Conservation (phyloP, 1,284 basidiomycete genomes). For the Cutaneotrichosporon sp. region DNA sequence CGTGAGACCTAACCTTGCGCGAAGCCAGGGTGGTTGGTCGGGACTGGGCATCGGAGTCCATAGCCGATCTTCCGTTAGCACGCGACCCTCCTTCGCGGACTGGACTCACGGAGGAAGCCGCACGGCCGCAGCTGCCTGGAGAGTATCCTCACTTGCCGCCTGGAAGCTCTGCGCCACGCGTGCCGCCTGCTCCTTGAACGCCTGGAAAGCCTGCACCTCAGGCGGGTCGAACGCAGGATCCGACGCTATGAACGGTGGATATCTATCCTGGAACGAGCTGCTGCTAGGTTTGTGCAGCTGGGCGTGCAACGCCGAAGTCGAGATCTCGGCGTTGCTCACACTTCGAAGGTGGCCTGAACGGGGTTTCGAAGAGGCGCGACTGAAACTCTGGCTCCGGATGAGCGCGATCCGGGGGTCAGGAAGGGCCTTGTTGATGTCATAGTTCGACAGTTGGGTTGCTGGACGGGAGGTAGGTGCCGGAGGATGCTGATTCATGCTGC, state of each 20-base stretch:
- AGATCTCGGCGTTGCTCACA: background rate
- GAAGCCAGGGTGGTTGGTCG: background rate
- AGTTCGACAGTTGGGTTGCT: conserved; percentile 2
- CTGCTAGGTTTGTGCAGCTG: background rate
- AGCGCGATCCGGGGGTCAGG: conserved; percentile 16
- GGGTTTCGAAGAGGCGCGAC: background rate
- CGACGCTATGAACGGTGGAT: conserved; percentile 23
- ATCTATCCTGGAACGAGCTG: conserved; percentile 26
- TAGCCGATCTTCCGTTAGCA: background rate
- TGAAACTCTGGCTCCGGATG: background rate
- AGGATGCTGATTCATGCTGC: too few relatives aligned
- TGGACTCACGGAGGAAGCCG: background rate
- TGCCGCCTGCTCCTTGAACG: background rate
- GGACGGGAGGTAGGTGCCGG: too few relatives aligned
- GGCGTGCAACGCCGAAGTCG: background rate
- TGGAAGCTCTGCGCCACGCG: background rate
- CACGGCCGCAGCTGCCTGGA: background rate
- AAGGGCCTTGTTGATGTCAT: conserved; percentile 24
- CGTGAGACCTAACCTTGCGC: background rate
- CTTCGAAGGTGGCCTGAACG: background rate
- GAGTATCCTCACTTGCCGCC: background rate
- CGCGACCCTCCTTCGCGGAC: background rate
- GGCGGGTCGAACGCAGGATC: background rate
- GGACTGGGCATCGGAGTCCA: too few relatives aligned
- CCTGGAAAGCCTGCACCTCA: background rate